phyloP scores from a whole-genome alignment of 2,329 filamentous ascomycete genomes.

The Niveomyces coronatus region DNA sequence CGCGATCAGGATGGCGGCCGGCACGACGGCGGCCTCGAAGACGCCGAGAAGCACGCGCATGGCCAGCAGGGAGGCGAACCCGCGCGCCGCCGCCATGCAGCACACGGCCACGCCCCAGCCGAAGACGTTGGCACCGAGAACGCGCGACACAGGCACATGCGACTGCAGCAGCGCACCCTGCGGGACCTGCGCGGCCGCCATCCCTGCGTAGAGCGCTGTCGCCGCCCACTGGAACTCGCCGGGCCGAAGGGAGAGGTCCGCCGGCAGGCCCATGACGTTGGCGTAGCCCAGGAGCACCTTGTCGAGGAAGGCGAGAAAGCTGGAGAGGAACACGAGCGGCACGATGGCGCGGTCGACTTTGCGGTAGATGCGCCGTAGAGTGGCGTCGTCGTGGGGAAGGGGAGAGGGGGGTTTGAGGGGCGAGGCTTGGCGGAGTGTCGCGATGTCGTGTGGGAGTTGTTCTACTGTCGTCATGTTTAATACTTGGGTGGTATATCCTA shows the following conservation, averaged over 20 bases:
- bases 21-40: constrained; percentile 38
- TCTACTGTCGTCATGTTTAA: no score
- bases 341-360: constrained; percentile 18
- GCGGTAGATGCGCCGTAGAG: constrained; percentile 12
- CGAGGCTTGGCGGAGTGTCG: neutral
- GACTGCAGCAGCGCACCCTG: constrained; percentile 23
- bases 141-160: constrained; percentile 23
- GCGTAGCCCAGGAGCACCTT: constrained; percentile 20
- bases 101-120: constrained; percentile 30
- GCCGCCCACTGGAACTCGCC: constrained; percentile 23
- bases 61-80: constrained; percentile 30
- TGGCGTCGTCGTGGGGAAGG: neutral
- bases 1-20: constrained; percentile 41
- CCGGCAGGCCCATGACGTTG: constrained; percentile 21
- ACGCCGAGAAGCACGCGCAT: constrained; percentile 35
- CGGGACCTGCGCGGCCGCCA: constrained; percentile 19
- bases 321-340: constrained; percentile 18
- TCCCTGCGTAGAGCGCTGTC: constrained; percentile 21
- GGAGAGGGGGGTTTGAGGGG: neutral
- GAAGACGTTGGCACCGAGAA: constrained; percentile 23
- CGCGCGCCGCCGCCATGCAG: constrained; percentile 30
- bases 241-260: constrained; percentile 19
- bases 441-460: no score
- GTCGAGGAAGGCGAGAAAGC: constrained; percentile 19
- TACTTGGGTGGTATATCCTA: neutral